Evolutionary conservation across 2,329 filamentous ascomycete species (phyloP).

Genomic region (Microdochium trichocladiopsis): DNA sequence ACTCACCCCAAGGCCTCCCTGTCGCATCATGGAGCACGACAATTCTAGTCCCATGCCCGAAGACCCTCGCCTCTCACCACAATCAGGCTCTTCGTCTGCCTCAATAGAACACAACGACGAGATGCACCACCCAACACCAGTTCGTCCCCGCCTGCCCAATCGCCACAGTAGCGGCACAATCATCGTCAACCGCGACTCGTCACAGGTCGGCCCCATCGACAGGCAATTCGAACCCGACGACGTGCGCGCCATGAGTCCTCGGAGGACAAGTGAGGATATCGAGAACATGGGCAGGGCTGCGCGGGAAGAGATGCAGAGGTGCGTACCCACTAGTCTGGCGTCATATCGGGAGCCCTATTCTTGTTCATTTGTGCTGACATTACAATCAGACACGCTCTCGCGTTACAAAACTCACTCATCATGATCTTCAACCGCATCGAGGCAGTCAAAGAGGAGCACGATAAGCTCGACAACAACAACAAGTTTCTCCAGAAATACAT

Average conservation of each 20-base stretch:
- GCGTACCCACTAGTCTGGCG: too few relatives aligned
- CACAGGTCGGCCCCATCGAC: conserved; percentile 64
- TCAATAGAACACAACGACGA: conserved; percentile 18
- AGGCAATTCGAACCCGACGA: conserved; percentile 79
- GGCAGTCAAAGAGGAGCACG: conserved; percentile 86
- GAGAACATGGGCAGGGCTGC: conserved; percentile 82
- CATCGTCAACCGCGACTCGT: conserved; percentile 71
- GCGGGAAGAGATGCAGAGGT: conserved; percentile 57
- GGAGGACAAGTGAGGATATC: conserved; percentile 84
- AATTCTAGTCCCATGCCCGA: background rate
- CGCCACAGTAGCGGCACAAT: conserved; percentile 78
- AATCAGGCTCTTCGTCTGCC: conserved; percentile 20
- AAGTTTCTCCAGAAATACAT: conserved; percentile 98
- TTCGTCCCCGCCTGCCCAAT: conserved; percentile 61
- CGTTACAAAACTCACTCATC: conserved; percentile 80
- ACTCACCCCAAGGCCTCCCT: background rate
- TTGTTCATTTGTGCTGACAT: background rate
- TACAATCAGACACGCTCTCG: conserved; percentile 68
- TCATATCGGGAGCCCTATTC: too few relatives aligned
- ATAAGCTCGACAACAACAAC: conserved; percentile 95
- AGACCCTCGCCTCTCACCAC: conserved; percentile 1
- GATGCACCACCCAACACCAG: conserved; percentile 44
- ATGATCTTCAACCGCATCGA: conserved; percentile 92
- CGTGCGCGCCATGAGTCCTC: conserved; percentile 88
- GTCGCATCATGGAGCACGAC: background rate